phyloP scores from a whole-genome alignment of 208 protist species.

The Balamuthia mandrillaris region DNA sequence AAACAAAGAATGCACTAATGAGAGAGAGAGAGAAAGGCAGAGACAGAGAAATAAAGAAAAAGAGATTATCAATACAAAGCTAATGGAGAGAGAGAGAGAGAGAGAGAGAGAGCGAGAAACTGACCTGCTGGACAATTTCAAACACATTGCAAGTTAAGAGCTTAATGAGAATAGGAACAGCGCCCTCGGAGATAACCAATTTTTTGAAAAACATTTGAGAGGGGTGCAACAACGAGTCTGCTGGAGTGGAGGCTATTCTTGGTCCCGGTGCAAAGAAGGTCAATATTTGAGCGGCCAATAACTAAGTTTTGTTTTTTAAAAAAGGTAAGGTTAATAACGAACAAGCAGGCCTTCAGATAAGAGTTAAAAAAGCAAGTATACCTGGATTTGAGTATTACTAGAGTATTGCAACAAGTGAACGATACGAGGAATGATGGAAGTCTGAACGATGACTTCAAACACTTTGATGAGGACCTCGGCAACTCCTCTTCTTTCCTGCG shows the following conservation, averaged over 20 bases:
- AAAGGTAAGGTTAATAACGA: no score
- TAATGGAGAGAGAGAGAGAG: no score
- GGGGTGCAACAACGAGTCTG: not conserved
- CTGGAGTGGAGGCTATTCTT: not conserved
- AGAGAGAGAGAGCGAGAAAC: not conserved
- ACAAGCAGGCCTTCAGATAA: no score
- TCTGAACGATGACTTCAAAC: not conserved
- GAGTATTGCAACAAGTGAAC: not conserved
- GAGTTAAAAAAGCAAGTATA: no score
- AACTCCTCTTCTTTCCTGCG: not conserved
- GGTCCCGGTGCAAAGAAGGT: conserved; percentile 9
- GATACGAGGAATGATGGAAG: not conserved
- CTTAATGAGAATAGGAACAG: not conserved
- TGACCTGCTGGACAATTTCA: not conserved
- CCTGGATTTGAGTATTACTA: not conserved
- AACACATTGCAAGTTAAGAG: not conserved
- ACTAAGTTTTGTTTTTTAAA: not conserved
- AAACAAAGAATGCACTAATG: not conserved
- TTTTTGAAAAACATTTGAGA: conserved; percentile 28
- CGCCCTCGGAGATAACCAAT: conserved; percentile 8
- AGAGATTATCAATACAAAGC: not conserved
- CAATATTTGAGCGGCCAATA: not conserved
- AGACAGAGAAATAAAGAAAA: no score
- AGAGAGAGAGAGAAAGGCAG: no score
- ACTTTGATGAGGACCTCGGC: not conserved